Evolutionary conservation across 345 rosid genomes (phyloP).

Genomic region (Lepidium africanum): DNA sequence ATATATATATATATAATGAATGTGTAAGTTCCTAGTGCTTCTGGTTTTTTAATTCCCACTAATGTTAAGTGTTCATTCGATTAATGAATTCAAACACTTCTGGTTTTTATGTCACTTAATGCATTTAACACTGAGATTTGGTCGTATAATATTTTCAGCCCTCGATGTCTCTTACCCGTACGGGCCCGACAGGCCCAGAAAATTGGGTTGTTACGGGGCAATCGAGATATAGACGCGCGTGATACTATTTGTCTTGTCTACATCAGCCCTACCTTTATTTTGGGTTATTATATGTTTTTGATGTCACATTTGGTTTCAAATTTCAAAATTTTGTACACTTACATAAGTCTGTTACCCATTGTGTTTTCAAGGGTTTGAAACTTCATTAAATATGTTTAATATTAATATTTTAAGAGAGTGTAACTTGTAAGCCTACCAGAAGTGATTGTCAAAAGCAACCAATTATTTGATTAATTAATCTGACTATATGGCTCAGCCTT

Average conservation of each 20-base stretch:
- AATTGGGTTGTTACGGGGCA: constrained; percentile 6
- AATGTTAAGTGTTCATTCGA: constrained; percentile 19
- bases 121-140: not conserved
- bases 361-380: too few relatives aligned
- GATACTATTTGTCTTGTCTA: constrained; percentile 16
- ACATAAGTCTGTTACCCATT: not conserved
- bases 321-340: not conserved
- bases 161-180: not conserved
- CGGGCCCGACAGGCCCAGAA: not conserved
- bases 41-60: not conserved
- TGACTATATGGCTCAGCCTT: not conserved
- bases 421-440: not conserved
- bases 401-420: not conserved
- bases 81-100: not conserved
- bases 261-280: not conserved
- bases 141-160: not conserved
- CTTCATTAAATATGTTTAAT: too few relatives aligned
- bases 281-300: not conserved
- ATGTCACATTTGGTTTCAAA: not conserved
- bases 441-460: not conserved
- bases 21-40: constrained; percentile 13
- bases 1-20: not conserved
- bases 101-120: not conserved
- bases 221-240: constrained; percentile 9
- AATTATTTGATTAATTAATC: not conserved